These are phyloP conservation scores for Mrakia gelida DNA, from an alignment of 768 basidiomycete genomes.

Conservation along the genomic window DNA sequence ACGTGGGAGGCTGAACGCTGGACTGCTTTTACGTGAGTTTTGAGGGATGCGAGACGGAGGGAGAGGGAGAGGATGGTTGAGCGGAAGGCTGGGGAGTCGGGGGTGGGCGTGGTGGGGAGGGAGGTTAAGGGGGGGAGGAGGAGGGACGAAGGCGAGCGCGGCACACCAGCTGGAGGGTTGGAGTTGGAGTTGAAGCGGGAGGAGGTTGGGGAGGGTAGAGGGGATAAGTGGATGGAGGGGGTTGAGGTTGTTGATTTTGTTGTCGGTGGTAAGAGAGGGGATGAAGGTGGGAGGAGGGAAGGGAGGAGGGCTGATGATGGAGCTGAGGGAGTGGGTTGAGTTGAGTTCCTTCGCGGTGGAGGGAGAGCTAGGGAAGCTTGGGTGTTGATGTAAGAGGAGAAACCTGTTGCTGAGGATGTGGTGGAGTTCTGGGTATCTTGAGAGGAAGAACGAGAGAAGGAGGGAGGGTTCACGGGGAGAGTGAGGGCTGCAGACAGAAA, in stretches of 20 bases:
- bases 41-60: constrained; percentile 6
- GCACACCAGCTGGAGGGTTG: neutral
- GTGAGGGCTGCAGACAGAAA: neutral
- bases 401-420: neutral
- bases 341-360: neutral
- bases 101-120: constrained; percentile 3
- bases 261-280: neutral
- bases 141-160: neutral
- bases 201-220: neutral
- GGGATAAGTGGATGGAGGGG: neutral
- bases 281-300: neutral
- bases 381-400: neutral
- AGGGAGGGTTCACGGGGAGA: neutral
- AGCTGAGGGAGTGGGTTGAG: neutral
- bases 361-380: neutral
- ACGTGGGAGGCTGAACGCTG: constrained; percentile 6
- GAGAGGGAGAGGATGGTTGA: constrained; percentile 20
- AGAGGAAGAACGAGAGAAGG: neutral
- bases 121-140: neutral
- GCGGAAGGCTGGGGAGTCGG: constrained; percentile 23
- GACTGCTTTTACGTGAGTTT: constrained; percentile 14
- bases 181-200: neutral
- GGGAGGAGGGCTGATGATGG: neutral
- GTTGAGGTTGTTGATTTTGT: neutral
- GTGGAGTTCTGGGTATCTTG: neutral